Evolutionary conservation across 371 early-diverging fungal species (phyloP).

Genomic region (Rhizopus arrhizus): DNA sequence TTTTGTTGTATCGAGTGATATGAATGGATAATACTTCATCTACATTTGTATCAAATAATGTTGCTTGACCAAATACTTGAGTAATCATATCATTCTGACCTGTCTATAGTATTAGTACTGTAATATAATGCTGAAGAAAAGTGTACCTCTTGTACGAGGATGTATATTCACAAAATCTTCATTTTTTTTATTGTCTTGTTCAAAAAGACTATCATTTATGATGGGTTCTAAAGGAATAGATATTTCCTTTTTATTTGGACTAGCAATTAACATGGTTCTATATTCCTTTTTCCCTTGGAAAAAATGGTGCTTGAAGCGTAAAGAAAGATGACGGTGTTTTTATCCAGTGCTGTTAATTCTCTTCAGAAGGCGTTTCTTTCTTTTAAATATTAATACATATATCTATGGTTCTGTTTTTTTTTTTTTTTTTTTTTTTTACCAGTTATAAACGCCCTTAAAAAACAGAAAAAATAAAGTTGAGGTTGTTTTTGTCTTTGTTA

Average conservation of each 20-base stretch:
- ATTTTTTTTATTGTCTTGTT: not conserved
- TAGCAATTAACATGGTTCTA: constrained; percentile 52
- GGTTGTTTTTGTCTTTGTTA: not conserved
- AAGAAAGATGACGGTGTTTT: constrained; percentile 53
- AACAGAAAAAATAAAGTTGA: constrained; percentile 23
- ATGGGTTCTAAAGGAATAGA: constrained; percentile 46
- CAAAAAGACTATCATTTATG: not conserved
- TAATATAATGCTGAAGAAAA: constrained; percentile 20
- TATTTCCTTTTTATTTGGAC: constrained; percentile 41
- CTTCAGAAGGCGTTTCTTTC: constrained; percentile 44
- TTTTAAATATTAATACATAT: not conserved
- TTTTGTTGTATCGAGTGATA: constrained; percentile 31
- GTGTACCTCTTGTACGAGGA: constrained; percentile 28
- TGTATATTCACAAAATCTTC: constrained; percentile 24
- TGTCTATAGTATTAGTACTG: not conserved
- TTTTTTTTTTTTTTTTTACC: constrained; percentile 2
- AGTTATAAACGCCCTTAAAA: constrained; percentile 29
- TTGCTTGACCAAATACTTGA: constrained; percentile 40
- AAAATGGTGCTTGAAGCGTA: constrained; percentile 58
- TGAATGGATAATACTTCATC: constrained; percentile 37
- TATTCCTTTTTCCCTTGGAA: constrained; percentile 57
- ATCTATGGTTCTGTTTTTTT: not conserved
- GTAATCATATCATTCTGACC: constrained; percentile 35
- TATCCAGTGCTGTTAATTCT: constrained; percentile 59
- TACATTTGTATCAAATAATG: constrained; percentile 27